phyloP scores from a whole-genome alignment of 805 yeast species.

The Sungouiozyma intestinalis region DNA sequence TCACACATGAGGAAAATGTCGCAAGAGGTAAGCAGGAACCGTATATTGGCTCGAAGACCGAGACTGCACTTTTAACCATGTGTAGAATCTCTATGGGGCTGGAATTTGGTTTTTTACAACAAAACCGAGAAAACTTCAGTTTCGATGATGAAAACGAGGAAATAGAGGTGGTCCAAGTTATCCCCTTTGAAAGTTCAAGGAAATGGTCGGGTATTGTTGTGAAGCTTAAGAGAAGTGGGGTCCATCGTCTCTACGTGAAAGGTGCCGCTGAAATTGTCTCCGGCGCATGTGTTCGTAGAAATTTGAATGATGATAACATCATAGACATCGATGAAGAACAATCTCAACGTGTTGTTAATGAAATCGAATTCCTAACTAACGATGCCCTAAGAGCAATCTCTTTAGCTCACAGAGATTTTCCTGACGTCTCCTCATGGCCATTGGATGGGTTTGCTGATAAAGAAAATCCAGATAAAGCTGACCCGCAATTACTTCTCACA shows the following conservation, averaged over 20 bases:
- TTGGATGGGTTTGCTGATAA: constrained; percentile 38
- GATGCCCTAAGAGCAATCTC: constrained; percentile 82
- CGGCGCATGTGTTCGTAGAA: constrained; percentile 40
- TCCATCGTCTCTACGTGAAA: constrained; percentile 58
- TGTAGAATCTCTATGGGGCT: constrained; percentile 49
- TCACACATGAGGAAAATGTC: constrained; percentile 5
- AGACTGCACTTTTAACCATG: constrained; percentile 69
- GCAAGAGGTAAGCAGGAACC: constrained; percentile 36
- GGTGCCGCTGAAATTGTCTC: constrained; percentile 93
- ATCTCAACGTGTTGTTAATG: constrained; percentile 30
- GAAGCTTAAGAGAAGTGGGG: constrained; percentile 30
- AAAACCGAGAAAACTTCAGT: constrained; percentile 31
- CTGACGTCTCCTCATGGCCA: constrained; percentile 48
- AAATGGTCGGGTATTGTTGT: constrained; percentile 87
- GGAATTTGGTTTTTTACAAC: constrained; percentile 32
- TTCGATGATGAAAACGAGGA: constrained; percentile 25
- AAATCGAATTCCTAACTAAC: constrained; percentile 53
- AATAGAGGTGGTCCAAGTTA: constrained; percentile 44
- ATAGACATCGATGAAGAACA: constrained; percentile 13
- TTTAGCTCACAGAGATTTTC: constrained; percentile 70
- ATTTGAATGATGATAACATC: constrained; percentile 22
- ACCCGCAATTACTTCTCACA: constrained; percentile 31
- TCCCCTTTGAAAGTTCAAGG: constrained; percentile 86
- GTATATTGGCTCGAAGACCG: constrained; percentile 89
- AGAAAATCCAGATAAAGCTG: constrained; percentile 26